A percentile compares a stretch with the other conserved stretches of the same genome.
phyloP scores from a whole-genome alignment of 2,329 filamentous ascomycete genomes.

The Sphaerulina musiva region DNA sequence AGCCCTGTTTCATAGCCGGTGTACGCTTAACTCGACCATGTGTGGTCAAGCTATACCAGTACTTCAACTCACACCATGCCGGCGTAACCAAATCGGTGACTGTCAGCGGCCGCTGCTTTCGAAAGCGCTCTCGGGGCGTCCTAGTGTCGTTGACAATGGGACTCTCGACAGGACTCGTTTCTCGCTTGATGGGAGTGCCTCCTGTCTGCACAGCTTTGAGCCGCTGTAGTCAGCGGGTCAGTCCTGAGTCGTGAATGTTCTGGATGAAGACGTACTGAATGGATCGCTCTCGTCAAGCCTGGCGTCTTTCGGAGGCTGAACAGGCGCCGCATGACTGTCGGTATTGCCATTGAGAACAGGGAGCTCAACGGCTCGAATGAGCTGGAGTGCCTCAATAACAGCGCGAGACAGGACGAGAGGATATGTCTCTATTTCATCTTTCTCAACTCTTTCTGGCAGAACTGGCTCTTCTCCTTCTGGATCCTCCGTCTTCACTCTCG shows the following conservation, averaged over 20 bases:
- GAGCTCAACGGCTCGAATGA: constrained; percentile 1
- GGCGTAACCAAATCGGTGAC: constrained; percentile 85
- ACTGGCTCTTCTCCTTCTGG: constrained; percentile 24
- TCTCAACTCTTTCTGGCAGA: constrained; percentile 20
- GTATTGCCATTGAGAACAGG: not conserved
- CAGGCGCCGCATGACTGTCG: not conserved
- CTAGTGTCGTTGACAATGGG: constrained; percentile 38
- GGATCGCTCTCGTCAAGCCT: constrained; percentile 2
- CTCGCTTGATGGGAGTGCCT: constrained; percentile 7
- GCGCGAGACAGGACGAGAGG: constrained; percentile 15
- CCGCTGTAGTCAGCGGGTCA: constrained; percentile 29
- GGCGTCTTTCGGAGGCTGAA: not conserved
- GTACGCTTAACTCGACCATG: constrained; percentile 71
- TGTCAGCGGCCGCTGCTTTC: constrained; percentile 69
- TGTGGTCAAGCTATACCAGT: constrained; percentile 75
- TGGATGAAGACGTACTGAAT: not conserved
- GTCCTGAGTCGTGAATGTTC: constrained; percentile 7
- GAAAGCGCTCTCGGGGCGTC: constrained; percentile 70
- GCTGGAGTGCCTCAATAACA: constrained; percentile 7
- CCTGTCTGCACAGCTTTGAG: constrained; percentile 22
- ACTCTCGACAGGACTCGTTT: not conserved
- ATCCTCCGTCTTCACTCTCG: constrained; percentile 9
- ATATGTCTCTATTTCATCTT: constrained; percentile 10
- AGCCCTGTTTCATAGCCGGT: constrained; percentile 75
- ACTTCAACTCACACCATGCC: constrained; percentile 93